Conservation (phyloP, 352 stramenopile species). For the Phytophthora uliginosa region DNA sequence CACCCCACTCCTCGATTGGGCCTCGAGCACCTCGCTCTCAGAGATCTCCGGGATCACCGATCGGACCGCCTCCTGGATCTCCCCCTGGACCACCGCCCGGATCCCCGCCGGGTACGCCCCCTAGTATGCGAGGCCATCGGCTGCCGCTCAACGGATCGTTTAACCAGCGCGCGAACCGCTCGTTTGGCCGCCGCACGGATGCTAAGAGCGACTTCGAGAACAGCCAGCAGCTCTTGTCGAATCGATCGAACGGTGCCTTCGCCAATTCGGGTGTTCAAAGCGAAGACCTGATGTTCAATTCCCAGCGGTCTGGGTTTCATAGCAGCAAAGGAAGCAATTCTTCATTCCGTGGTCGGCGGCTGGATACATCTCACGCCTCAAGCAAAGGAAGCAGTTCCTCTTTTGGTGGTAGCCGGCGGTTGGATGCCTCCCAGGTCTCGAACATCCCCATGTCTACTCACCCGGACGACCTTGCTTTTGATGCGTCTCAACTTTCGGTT, state of each 20-base stretch:
- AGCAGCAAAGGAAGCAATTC: constrained; percentile 23
- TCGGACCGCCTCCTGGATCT: constrained; percentile 12
- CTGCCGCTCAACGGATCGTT: constrained; percentile 19
- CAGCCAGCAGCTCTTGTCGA: constrained; percentile 26
- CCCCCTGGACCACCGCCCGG: constrained; percentile 11
- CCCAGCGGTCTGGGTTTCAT: constrained; percentile 20
- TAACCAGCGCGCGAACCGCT: constrained; percentile 20
- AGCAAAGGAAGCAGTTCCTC: constrained; percentile 26
- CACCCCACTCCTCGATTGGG: neutral
- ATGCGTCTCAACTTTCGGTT: constrained; percentile 37
- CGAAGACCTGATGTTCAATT: constrained; percentile 40
- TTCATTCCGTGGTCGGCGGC: constrained; percentile 10
- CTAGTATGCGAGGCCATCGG: constrained; percentile 30
- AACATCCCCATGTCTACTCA: constrained; percentile 14
- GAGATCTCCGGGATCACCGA: neutral
- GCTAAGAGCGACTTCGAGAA: constrained; percentile 27
- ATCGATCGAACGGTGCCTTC: constrained; percentile 34
- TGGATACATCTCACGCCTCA: constrained; percentile 13
- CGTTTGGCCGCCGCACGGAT: constrained; percentile 17
- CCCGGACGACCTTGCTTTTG: constrained; percentile 30
- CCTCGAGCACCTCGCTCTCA: neutral
- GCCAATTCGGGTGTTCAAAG: constrained; percentile 23
- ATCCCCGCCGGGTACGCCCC: constrained; percentile 37
- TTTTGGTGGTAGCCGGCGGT: constrained; percentile 2
- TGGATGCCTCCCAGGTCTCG: constrained; percentile 24